Conservation (phyloP, 768 basidiomycete species). For the Leccinum subgranulosum region DNA sequence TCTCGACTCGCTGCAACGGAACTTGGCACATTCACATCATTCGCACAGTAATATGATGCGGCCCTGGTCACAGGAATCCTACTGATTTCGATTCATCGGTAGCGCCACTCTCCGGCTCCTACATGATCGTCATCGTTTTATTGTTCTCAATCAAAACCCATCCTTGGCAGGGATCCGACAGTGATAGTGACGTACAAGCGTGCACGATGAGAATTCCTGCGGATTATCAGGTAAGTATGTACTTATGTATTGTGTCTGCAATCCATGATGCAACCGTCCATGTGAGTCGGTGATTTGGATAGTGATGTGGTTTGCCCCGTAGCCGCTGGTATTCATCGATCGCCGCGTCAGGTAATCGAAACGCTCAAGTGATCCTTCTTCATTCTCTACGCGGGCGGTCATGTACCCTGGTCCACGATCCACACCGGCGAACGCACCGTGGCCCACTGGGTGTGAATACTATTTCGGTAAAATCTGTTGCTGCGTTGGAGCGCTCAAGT, state of each 20-base stretch:
- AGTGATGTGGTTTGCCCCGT: neutral
- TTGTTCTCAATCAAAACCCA: neutral
- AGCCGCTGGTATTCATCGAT: neutral
- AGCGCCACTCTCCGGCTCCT: neutral
- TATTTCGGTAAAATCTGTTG: neutral
- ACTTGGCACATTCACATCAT: neutral
- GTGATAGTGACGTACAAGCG: neutral
- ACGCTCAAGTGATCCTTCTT: neutral
- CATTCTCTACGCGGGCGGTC: neutral
- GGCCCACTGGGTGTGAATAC: neutral
- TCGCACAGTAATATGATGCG: neutral
- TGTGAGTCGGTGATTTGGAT: neutral
- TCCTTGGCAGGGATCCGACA: neutral
- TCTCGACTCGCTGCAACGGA: neutral
- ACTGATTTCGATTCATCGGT: neutral
- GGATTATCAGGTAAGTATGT: neutral
- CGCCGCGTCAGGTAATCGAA: neutral
- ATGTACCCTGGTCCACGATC: neutral
- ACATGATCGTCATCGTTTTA: neutral
- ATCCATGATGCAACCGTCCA: neutral
- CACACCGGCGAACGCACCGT: neutral
- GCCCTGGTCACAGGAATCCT: neutral
- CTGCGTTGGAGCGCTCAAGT: neutral
- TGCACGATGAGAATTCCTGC: neutral
- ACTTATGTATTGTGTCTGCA: neutral